Percentiles rank a stretch among this genome's conserved stretches.
These are phyloP conservation scores for Fusarium pseudonygamai DNA, from an alignment of 2,329 filamentous ascomycete species.

Conservation along the genomic window DNA sequence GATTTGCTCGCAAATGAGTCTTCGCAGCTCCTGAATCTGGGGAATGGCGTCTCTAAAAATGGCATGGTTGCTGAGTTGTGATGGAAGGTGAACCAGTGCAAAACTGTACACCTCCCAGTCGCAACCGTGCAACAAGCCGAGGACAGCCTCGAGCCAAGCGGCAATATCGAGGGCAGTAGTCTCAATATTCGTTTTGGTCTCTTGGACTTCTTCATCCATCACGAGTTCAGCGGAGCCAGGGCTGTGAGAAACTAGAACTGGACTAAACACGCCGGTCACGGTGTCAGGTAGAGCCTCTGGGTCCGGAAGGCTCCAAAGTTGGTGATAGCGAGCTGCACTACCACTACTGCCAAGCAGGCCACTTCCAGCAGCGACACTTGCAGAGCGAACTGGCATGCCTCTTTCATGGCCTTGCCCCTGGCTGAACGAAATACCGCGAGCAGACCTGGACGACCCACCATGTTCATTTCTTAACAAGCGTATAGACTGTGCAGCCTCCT, in stretches of 20 bases:
- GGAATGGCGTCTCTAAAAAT: conserved; percentile 79
- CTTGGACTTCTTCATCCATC: conserved; percentile 3
- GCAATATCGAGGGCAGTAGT: conserved; percentile 66
- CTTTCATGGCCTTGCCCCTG: conserved; percentile 58
- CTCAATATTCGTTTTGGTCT: conserved; percentile 43
- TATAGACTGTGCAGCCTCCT: conserved; percentile 59
- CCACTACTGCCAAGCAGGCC: conserved; percentile 47
- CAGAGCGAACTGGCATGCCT: conserved; percentile 52
- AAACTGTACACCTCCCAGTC: conserved; percentile 97
- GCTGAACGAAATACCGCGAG: conserved; percentile 63
- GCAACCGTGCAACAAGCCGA: conserved; percentile 76
- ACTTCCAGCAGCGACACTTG: conserved; percentile 49
- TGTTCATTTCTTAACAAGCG: conserved; percentile 58
- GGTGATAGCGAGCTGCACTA: conserved; percentile 53
- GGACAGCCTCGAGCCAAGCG: conserved; percentile 80
- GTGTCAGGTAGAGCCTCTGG: conserved; percentile 62
- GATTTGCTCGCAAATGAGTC: conserved; percentile 83
- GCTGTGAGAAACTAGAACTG: conserved; percentile 58
- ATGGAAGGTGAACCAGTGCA: conserved; percentile 83
- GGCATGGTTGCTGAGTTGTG: conserved; percentile 89
- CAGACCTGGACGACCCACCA: conserved; percentile 50
- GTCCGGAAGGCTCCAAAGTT: conserved; percentile 69
- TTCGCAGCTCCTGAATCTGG: conserved; percentile 79
- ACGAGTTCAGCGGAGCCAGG: conserved; percentile 30
- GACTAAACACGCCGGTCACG: conserved; percentile 58